Conservation (phyloP, 75 land plant genomes). For the Pinus tabuliformis region DNA sequence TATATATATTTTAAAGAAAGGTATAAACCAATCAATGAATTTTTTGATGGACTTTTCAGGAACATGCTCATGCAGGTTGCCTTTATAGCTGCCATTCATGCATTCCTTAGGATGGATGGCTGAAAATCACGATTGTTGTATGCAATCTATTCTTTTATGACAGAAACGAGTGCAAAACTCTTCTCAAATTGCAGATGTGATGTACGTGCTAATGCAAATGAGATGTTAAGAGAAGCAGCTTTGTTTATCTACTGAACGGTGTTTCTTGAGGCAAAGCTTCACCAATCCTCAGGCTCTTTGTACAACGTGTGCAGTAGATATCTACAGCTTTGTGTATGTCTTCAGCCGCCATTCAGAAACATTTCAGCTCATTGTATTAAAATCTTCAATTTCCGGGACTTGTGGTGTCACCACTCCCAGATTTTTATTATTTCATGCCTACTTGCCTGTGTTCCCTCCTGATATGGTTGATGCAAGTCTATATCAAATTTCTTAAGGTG, state of each 20-base stretch:
- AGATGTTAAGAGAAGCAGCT: not conserved
- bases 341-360: too few species aligned
- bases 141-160: not conserved
- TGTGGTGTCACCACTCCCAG: too few species aligned
- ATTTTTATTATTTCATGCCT: too few species aligned
- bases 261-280: not conserved
- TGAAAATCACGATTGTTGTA: not conserved
- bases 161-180: not conserved
- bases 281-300: not conserved
- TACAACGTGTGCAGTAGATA: not conserved
- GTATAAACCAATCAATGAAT: too few species aligned
- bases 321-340: not conserved
- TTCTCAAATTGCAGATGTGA: not conserved
- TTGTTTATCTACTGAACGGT: not conserved
- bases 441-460: too few species aligned
- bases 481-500: too few species aligned
- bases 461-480: too few species aligned
- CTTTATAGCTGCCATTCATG: not conserved
- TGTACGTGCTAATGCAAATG: not conserved
- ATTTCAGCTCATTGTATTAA: too few species aligned
- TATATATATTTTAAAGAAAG: too few species aligned
- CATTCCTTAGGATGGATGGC: not conserved
- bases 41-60: not conserved
- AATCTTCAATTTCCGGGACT: too few species aligned
- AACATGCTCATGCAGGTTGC: not conserved